These are phyloP conservation scores for Emericellopsis cladophorae DNA, from an alignment of 2,329 filamentous ascomycete genomes.

Conservation along the genomic window DNA sequence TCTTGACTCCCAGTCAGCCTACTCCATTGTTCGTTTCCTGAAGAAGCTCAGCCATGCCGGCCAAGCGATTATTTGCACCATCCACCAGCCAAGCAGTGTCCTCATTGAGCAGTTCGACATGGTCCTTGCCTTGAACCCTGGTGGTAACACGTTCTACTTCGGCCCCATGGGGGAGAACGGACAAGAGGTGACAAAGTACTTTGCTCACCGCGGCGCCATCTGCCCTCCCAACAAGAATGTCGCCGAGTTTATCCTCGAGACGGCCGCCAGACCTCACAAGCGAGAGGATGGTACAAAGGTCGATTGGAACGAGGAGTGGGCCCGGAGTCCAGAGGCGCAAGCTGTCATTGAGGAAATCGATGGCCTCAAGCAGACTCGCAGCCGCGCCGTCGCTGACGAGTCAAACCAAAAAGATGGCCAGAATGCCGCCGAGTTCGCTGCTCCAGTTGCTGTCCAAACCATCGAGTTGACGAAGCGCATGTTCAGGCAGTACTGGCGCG, in stretches of 20 bases:
- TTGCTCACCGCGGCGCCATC: constrained; percentile 46
- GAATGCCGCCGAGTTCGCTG: constrained; percentile 48
- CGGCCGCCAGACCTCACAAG: constrained; percentile 21
- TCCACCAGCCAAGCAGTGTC: constrained; percentile 41
- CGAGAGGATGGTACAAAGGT: constrained; percentile 26
- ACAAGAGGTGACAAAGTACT: constrained; percentile 32
- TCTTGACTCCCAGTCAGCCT: constrained; percentile 41
- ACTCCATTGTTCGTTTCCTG: constrained; percentile 45
- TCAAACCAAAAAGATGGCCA: constrained; percentile 11
- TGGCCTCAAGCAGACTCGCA: constrained; percentile 30
- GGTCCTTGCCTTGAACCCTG: constrained; percentile 35
- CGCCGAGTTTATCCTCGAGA: constrained; percentile 36
- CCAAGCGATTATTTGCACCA: constrained; percentile 45
- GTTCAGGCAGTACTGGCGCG: constrained; percentile 63
- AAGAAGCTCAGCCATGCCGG: constrained; percentile 44
- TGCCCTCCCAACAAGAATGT: constrained; percentile 45
- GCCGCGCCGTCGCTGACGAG: constrained; percentile 3
- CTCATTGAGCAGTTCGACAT: constrained; percentile 43
- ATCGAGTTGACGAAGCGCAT: constrained; percentile 55
- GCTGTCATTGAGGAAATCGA: constrained; percentile 52
- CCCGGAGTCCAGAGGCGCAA: constrained; percentile 47
- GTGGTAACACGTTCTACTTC: constrained; percentile 39
- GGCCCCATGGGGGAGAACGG: constrained; percentile 37
- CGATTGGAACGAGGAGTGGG: constrained; percentile 69
- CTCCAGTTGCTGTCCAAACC: constrained; percentile 49